A percentile compares a stretch with the other conserved stretches of the same genome.
Evolutionary conservation across 2,329 filamentous ascomycete species (phyloP).

Genomic region (Lachnellula subtilissima): DNA sequence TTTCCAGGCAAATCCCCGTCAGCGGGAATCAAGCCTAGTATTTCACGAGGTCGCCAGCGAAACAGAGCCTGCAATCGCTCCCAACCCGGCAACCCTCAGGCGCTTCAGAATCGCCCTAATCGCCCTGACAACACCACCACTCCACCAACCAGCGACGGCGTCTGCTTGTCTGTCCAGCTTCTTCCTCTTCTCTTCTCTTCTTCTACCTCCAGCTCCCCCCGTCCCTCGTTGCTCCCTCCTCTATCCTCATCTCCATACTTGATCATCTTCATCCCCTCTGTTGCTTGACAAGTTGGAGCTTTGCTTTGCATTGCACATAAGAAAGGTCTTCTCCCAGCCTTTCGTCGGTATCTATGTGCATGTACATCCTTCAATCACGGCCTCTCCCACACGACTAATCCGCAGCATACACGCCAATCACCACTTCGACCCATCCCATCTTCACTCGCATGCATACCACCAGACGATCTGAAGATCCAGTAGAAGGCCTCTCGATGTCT

Average conservation of each 20-base stretch:
- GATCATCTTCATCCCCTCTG: constrained; percentile 6
- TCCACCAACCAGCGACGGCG: constrained; percentile 1
- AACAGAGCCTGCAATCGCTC: background rate
- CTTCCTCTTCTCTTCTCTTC: constrained; percentile 5
- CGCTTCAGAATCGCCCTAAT: constrained; percentile 12
- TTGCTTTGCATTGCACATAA: constrained; percentile 2
- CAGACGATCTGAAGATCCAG: background rate
- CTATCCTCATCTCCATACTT: constrained; percentile 10
- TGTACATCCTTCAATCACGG: constrained; percentile 8
- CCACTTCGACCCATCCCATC: background rate
- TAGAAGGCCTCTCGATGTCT: constrained; percentile 21
- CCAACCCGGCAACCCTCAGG: background rate
- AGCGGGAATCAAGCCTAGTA: too few species aligned
- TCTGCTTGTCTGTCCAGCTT: background rate
- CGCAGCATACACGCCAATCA: constrained; percentile 7
- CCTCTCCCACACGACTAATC: constrained; percentile 6
- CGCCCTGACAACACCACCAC: constrained; percentile 22
- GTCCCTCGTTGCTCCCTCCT: constrained; percentile 1
- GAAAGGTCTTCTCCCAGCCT: constrained; percentile 23
- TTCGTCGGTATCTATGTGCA: constrained; percentile 18
- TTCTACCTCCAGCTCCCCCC: constrained; percentile 1
- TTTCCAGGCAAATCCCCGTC: too few species aligned
- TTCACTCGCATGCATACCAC: constrained; percentile 11
- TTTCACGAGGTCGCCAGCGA: too few species aligned
- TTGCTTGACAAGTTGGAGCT: constrained; percentile 7